These are phyloP conservation scores for Clarireedia hainanense DNA, from an alignment of 2,329 filamentous ascomycete genomes.

Conservation along the genomic window DNA sequence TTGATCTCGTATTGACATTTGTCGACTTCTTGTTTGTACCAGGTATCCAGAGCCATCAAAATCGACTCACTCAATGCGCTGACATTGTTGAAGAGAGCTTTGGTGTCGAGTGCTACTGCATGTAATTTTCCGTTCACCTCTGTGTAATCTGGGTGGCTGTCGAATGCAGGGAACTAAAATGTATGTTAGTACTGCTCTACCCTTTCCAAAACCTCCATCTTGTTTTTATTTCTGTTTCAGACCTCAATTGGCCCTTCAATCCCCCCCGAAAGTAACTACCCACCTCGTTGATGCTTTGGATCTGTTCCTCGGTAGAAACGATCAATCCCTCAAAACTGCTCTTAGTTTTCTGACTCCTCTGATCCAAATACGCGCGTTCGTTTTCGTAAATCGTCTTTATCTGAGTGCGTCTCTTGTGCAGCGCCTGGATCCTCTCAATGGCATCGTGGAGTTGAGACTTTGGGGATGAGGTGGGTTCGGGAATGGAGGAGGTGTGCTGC, in stretches of 20 bases:
- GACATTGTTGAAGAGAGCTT: conserved; percentile 9
- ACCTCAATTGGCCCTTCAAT: not conserved
- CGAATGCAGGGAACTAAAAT: conserved; percentile 8
- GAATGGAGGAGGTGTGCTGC: not conserved
- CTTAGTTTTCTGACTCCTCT: conserved; percentile 9
- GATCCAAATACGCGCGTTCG: conserved; percentile 4
- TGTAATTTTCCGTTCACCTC: conserved; percentile 9
- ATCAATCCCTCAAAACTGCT: conserved; percentile 9
- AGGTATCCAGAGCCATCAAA: conserved; percentile 4
- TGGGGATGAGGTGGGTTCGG: conserved; percentile 2
- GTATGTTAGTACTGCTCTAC: not conserved
- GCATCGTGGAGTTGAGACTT: conserved; percentile 8
- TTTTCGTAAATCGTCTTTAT: conserved; percentile 9
- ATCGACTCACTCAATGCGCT: conserved; percentile 7
- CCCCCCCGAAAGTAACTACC: not conserved
- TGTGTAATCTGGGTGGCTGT: conserved; percentile 9
- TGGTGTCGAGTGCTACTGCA: conserved; percentile 1
- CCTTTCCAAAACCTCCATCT: not conserved
- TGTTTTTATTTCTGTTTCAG: not conserved
- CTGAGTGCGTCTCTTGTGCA: conserved; percentile 3
- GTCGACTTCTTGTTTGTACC: conserved; percentile 6
- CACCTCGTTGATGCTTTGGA: conserved; percentile 10
- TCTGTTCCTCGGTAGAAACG: conserved; percentile 10
- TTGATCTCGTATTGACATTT: conserved; percentile 8
- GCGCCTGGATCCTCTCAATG: conserved; percentile 5